These are phyloP conservation scores for Vigna reflexopilosa DNA, from an alignment of 306 rosid species.

Conservation along the genomic window DNA sequence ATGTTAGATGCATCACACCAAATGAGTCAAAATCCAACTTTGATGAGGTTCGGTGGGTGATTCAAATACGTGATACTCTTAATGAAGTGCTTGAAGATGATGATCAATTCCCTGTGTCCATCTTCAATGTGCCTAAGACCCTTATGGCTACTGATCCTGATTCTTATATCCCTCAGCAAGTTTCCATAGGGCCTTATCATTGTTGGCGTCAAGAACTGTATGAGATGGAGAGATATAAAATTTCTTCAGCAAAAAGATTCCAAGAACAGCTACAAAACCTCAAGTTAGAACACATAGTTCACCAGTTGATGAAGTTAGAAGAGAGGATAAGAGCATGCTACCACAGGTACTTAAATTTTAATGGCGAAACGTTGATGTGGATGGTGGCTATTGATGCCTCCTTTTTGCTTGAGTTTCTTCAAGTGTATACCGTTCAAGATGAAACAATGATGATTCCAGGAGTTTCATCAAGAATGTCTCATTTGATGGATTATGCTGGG, in stretches of 20 bases:
- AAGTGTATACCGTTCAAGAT: conserved; percentile 51
- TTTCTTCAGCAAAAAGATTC: conserved; percentile 67
- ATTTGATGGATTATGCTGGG: conserved; percentile 61
- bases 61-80: conserved; percentile 66
- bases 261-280: conserved; percentile 59
- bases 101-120: conserved; percentile 56
- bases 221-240: conserved; percentile 77
- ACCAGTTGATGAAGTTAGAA: conserved; percentile 63
- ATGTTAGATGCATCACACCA: conserved; percentile 18
- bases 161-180: conserved; percentile 78
- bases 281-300: conserved; percentile 64
- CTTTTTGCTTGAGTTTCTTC: conserved; percentile 76
- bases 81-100: conserved; percentile 68
- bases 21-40: conserved; percentile 50
- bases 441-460: conserved; percentile 41
- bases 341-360: conserved; percentile 70
- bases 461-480: conserved; percentile 70
- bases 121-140: conserved; percentile 72
- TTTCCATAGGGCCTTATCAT: conserved; percentile 89
- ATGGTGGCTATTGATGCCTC: conserved; percentile 83
- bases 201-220: conserved; percentile 66
- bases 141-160: conserved; percentile 55
- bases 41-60: conserved; percentile 80
- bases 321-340: conserved; percentile 63
- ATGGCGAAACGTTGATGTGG: conserved; percentile 77